Evolutionary conservation across 768 basidiomycete genomes (phyloP), one percentile per base, ranked within the genome.

Genomic region (Pleurotus eryngii): DNA sequence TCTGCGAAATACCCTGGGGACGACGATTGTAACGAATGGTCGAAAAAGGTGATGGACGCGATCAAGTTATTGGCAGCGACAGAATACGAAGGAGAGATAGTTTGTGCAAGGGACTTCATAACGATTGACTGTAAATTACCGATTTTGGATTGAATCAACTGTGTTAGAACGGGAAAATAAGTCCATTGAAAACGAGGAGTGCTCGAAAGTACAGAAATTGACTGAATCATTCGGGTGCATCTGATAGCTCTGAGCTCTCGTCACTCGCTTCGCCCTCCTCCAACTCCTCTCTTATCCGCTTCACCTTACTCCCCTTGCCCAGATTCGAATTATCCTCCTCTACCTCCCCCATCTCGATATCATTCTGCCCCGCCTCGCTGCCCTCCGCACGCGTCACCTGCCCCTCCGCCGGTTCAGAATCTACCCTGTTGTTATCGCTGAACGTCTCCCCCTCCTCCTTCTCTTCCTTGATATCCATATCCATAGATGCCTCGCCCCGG

Each of bases 271-370:
- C 91, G 22, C 91, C 91, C 72, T 93, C 91, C 66, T 93, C 91
- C 60, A 91, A 70, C 49, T 93, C 91, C 63, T 92, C 90, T 54
- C 81, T 74, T 40, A 67, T 55, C 39, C 51, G 51, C 60, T 81
- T 86, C 69, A 76, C 84, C 69, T 82, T 85, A 24, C 67, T 70
- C 62, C 83, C 75, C 37, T 62, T 61, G 26, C 48, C 24, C 15
- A 35, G 12, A 54, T 72, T 80, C 59, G 77, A 82, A 2, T 83
- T 82, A 54, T 83, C 82, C 65, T 93, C 91, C 59, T 89, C 86
- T 3, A 93, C 81, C 66, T 93, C 91, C n/a, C 91, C 91, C 91
- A 93, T 93, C 70, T 93, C 91, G 60, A 93, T 92, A 60, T 93
- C 90, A 61, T 89, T 81, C 26, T 84, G 69, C 61, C 47, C 71